Evolutionary conservation across 2,329 filamentous ascomycete genomes (phyloP).

Genomic region (Ophiocordyceps robertsii): DNA sequence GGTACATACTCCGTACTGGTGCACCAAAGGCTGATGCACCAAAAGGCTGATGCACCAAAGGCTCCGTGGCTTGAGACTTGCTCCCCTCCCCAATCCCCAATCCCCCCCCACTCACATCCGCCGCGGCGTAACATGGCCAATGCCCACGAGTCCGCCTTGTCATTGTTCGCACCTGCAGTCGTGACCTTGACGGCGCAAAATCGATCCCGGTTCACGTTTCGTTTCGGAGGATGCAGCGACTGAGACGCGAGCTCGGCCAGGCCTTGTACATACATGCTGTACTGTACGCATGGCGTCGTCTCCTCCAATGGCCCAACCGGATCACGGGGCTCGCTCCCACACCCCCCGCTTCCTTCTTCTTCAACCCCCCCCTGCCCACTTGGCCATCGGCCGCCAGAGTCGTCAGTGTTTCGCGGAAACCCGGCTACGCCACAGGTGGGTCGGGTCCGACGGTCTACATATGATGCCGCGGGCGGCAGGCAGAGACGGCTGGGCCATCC

Average conservation of each 20-base stretch:
- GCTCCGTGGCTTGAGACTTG: too few species aligned
- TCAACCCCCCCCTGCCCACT: not conserved
- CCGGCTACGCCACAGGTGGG: not conserved
- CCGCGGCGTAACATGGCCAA: too few species aligned
- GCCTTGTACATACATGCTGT: not conserved
- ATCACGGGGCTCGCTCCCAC: not conserved
- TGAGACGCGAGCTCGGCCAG: not conserved
- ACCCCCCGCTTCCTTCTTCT: not conserved
- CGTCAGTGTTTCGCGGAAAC: not conserved
- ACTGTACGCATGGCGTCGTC: not conserved
- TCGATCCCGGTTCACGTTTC: not conserved
- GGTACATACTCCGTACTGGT: too few species aligned
- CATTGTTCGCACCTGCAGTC: not conserved
- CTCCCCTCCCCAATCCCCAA: too few species aligned
- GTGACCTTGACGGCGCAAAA: not conserved
- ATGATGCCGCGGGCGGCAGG: not conserved
- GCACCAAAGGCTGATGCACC: too few species aligned
- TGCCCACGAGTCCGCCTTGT: too few species aligned
- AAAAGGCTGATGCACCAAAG: too few species aligned
- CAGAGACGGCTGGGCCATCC: not conserved
- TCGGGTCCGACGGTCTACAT: conserved; percentile 1
- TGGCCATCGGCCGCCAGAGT: not conserved
- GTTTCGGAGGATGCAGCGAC: not conserved
- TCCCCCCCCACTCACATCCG: too few species aligned
- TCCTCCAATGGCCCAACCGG: not conserved